Percentiles rank a stretch among this genome's conserved stretches.
These are phyloP conservation scores for Mycena indigotica DNA, from an alignment of 768 basidiomycete genomes.

Conservation along the genomic window DNA sequence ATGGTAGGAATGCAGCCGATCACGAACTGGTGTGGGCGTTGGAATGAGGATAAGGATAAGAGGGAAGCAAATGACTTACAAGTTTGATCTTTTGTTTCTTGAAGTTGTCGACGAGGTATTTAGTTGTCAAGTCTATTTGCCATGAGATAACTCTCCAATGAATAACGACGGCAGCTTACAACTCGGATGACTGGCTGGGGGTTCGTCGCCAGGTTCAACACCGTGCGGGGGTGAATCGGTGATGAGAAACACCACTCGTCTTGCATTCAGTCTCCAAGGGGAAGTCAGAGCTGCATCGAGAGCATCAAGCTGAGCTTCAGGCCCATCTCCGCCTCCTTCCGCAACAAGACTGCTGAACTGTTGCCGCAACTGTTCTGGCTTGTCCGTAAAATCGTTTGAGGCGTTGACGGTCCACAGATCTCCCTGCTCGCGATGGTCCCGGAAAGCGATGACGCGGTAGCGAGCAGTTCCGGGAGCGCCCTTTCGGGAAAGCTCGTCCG, in stretches of 20 bases:
- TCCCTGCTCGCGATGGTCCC: constrained; percentile 54
- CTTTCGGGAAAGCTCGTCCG: constrained; percentile 26
- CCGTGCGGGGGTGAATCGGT: background rate
- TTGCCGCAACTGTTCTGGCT: constrained; percentile 37
- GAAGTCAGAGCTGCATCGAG: background rate
- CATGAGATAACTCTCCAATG: background rate
- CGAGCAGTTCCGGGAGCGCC: constrained; percentile 40
- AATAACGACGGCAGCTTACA: background rate
- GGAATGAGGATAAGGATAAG: background rate
- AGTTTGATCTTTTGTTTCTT: background rate
- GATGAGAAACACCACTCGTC: background rate
- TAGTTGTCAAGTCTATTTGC: background rate
- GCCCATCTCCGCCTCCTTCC: constrained; percentile 47
- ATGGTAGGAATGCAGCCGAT: background rate
- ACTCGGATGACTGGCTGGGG: background rate
- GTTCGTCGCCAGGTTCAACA: background rate
- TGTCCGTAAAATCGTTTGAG: constrained; percentile 41
- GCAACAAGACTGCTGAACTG: constrained; percentile 41
- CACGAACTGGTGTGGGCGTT: background rate
- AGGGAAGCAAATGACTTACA: background rate
- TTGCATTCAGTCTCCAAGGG: background rate
- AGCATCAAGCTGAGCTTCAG: constrained; percentile 50
- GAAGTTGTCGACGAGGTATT: background rate
- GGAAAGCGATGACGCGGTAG: constrained; percentile 51
- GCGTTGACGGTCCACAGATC: constrained; percentile 46